Evolutionary conservation across 306 rosid species (phyloP).

Genomic region (Inga leiocalycina): DNA sequence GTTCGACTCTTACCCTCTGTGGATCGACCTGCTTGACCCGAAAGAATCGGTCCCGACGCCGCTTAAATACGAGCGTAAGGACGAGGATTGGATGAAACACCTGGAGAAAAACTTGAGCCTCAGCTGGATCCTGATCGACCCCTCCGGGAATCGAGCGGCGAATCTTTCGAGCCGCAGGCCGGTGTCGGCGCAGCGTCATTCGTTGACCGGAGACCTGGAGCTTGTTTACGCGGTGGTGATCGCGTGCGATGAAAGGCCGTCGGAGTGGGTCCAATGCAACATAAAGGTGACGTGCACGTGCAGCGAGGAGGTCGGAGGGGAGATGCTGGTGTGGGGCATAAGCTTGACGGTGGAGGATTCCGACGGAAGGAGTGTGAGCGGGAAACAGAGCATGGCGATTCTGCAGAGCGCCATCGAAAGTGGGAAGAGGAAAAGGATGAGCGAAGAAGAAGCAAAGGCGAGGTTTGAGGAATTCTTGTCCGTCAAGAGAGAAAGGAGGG

Average conservation of each 20-base stretch:
- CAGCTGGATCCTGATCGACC: constrained; percentile 85
- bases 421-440: constrained; percentile 48
- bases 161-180: constrained; percentile 69
- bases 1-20: constrained; percentile 70
- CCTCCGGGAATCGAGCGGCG: constrained; percentile 52
- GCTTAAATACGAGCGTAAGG: constrained; percentile 29
- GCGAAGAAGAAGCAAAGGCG: constrained; percentile 41
- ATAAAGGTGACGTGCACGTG: constrained; percentile 75
- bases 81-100: constrained; percentile 42
- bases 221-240: constrained; percentile 49
- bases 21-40: constrained; percentile 61
- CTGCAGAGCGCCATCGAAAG: constrained; percentile 55
- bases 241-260: constrained; percentile 17
- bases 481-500: constrained; percentile 48
- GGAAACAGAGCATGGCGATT: constrained; percentile 61
- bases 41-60: constrained; percentile 57
- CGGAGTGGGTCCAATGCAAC: constrained; percentile 48
- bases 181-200: constrained; percentile 56
- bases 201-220: constrained; percentile 68
- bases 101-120: constrained; percentile 53
- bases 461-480: constrained; percentile 41
- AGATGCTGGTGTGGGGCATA: constrained; percentile 65
- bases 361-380: constrained; percentile 73
- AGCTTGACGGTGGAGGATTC: constrained; percentile 65
- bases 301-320: constrained; percentile 57